A percentile compares a stretch with the other conserved stretches of the same genome.
Evolutionary conservation across 768 basidiomycete genomes (phyloP).

Genomic region (Dentipellis fragilis): DNA sequence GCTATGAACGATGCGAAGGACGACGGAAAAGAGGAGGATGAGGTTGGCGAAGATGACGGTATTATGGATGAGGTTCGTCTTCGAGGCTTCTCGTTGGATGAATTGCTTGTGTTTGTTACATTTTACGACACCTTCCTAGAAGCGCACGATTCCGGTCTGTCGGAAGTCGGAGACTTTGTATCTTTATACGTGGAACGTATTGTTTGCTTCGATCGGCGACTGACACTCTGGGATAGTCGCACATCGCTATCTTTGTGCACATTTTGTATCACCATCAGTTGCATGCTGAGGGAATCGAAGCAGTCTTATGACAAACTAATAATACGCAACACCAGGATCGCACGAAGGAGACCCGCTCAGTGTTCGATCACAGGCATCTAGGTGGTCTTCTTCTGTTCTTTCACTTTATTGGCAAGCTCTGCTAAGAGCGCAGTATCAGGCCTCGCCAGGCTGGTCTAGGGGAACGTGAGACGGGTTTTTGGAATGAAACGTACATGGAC

Average conservation of each 20-base stretch:
- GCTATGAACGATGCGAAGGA: slow-evolving; percentile 94
- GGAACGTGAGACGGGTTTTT: background rate
- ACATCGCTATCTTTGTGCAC: slow-evolving; percentile 1
- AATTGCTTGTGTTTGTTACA: slow-evolving; percentile 16
- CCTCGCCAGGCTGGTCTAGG: background rate
- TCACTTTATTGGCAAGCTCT: background rate
- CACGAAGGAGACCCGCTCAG: background rate
- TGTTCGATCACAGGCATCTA: background rate
- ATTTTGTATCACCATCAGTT: slow-evolving; percentile 10
- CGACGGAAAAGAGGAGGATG: slow-evolving; percentile 45
- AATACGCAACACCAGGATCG: background rate
- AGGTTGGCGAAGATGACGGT: slow-evolving; percentile 54
- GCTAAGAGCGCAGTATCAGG: background rate
- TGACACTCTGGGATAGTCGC: background rate
- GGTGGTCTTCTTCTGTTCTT: background rate
- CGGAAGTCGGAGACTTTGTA: slow-evolving; percentile 44
- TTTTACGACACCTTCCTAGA: slow-evolving; percentile 91
- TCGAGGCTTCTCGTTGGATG: background rate
- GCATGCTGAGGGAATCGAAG: background rate
- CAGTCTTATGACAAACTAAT: background rate
- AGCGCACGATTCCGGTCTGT: slow-evolving; percentile 80
- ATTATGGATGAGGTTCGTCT: slow-evolving; percentile 80
- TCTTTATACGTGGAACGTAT: too few relatives aligned
- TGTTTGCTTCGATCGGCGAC: background rate
- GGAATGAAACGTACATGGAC: background rate